Evolutionary conservation across 2,329 filamentous ascomycete species (phyloP).

Genomic region (Pleomassaria siparia): DNA sequence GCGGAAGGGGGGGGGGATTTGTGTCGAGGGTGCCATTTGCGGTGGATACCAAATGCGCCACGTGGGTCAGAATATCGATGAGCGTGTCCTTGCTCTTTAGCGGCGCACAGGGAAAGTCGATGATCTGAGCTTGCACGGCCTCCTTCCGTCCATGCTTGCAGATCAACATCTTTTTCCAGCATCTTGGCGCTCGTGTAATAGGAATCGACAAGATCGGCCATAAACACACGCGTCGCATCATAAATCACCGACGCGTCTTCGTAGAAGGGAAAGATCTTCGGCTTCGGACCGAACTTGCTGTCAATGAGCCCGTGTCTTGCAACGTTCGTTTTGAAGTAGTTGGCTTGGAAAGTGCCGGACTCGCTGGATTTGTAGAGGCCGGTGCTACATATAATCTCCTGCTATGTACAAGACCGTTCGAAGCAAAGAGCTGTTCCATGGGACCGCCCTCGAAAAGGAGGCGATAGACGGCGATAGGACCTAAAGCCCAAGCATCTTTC

Average conservation of each 20-base stretch:
- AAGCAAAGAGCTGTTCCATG: conserved; percentile 38
- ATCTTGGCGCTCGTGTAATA: conserved; percentile 45
- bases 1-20: conserved; percentile 2
- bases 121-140: conserved; percentile 4
- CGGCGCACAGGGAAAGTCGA: conserved; percentile 4
- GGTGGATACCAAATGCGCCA: conserved; percentile 2
- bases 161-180: conserved; percentile 44
- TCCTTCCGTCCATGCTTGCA: conserved; percentile 48
- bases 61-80: conserved; percentile 5
- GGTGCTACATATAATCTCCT: conserved; percentile 27
- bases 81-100: neutral
- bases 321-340: conserved; percentile 47
- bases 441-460: conserved; percentile 34
- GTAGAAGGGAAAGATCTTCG: conserved; percentile 50
- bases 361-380: conserved; percentile 1
- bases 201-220: conserved; percentile 46
- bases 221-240: conserved; percentile 42
- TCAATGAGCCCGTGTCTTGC: conserved; percentile 46
- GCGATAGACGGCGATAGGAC: conserved; percentile 24
- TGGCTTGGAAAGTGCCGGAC: conserved; percentile 39
- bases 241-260: conserved; percentile 47
- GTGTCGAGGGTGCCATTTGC: conserved; percentile 7
- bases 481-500: conserved; percentile 34
- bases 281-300: conserved; percentile 32
- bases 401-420: conserved; percentile 32